A percentile compares a stretch with the other conserved stretches of the same genome.
phyloP scores from a whole-genome alignment of 2,329 filamentous ascomycete species.

The Aspergillus tubingensis region DNA sequence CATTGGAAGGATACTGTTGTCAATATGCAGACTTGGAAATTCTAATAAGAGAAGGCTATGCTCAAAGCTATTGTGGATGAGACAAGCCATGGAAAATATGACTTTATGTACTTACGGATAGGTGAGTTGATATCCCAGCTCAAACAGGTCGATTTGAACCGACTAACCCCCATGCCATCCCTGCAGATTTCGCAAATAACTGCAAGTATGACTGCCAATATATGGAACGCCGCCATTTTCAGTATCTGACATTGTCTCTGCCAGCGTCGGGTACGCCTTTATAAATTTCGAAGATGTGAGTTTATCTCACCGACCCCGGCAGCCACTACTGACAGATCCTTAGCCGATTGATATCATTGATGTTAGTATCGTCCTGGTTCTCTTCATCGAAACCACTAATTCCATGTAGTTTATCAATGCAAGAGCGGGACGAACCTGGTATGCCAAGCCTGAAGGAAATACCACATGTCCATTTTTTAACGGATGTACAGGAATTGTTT shows the following conservation, averaged over 20 bases:
- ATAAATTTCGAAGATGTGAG: constrained; percentile 87
- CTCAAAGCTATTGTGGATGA: constrained; percentile 79
- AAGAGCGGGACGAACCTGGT: constrained; percentile 71
- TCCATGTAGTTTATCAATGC: constrained; percentile 67
- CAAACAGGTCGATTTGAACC: background rate
- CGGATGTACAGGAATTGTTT: constrained; percentile 67
- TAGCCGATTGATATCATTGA: constrained; percentile 73
- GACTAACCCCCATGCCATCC: constrained; percentile 3
- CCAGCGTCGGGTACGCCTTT: constrained; percentile 91
- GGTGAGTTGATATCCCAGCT: constrained; percentile 42
- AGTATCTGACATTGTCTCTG: constrained; percentile 8
- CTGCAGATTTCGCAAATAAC: constrained; percentile 71
- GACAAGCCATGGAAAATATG: constrained; percentile 78
- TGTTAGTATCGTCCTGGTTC: constrained; percentile 47
- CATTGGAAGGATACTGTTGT: background rate
- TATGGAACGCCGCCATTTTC: background rate
- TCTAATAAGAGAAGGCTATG: constrained; percentile 54
- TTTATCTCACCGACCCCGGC: constrained; percentile 3
- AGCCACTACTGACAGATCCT: constrained; percentile 39
- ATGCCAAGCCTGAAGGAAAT: constrained; percentile 16
- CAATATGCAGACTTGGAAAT: too few species aligned
- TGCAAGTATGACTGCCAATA: constrained; percentile 66
- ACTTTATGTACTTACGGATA: constrained; percentile 94
- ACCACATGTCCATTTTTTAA: constrained; percentile 15
- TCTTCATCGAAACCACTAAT: constrained; percentile 16